Base-by-base conservation (phyloP, 108 stramenopile species). In the Pseudonitzschia multiseries region DNA sequence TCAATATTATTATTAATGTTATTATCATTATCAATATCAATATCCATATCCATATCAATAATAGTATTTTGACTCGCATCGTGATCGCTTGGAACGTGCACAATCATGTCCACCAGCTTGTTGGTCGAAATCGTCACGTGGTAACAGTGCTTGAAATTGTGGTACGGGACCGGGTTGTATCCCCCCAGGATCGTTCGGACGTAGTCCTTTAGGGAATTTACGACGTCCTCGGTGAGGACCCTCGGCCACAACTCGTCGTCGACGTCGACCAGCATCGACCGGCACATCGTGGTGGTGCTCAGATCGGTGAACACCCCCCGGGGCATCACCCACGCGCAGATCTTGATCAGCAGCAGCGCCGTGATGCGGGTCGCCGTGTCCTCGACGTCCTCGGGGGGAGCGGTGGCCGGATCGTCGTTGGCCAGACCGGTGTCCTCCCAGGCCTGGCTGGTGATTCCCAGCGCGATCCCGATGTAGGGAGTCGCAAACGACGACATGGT, bases 61-160 rank as follows among this genome's bases (percentile, higher is more conserved):
- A n/a, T 56, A 24, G 32, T 65, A 20, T 43, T 53, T 31, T 51
- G 57, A 22, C 65, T 46, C 29, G 73, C 29, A 24, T 44, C 9
- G 27, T 80, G 68, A n/a, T n/a, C n/a, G n/a, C n/a, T n/a, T n/a
- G n/a, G n/a, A n/a, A n/a, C n/a, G 50, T 73, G 60, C 1, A 89
- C 73, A 67, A 91, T 81, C 86, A 94, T 78, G 70, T 94, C 93
- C 61, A 90, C 53, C 14, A 90, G 60, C 62, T 88, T 88, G 71
- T 88, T 87, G n/a, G 79, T 79, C 26, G 75, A 79, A 8, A 88
- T 68, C 22, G 81, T 81, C 22, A 93, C 92, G 69, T 93, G 92
- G 69, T 87, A 88, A 33, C 81, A 83, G 68, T 93, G 92, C 56
- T 87, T 81, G n/a, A 81, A 74, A 65, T 85, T 86, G 77, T 88